These are phyloP conservation scores for Aspergillus tanneri DNA, from an alignment of 2,329 filamentous ascomycete species.

Conservation along the genomic window DNA sequence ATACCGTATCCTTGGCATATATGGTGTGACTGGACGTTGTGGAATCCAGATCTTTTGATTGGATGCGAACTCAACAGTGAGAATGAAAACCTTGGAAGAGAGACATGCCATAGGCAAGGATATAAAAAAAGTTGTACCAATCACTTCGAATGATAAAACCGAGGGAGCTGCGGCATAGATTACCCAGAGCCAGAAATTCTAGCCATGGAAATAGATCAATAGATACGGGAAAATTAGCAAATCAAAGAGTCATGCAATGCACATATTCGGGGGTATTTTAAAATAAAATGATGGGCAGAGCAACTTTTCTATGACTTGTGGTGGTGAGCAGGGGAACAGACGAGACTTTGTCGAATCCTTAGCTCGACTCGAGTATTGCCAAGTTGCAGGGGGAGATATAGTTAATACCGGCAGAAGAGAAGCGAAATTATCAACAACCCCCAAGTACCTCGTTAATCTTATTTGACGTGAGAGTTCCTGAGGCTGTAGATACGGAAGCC, in stretches of 20 bases:
- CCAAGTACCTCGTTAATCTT: slow-evolving; percentile 33
- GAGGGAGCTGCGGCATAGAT: not conserved
- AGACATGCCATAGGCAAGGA: not conserved
- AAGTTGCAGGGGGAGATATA: not conserved
- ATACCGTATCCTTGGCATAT: not conserved
- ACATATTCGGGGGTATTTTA: not conserved
- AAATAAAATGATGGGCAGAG: not conserved
- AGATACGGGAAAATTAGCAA: not conserved
- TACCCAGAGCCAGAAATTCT: too few species aligned
- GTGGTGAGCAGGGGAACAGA: not conserved
- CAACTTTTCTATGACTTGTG: not conserved
- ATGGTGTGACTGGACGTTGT: not conserved
- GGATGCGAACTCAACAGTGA: not conserved
- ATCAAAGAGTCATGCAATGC: not conserved
- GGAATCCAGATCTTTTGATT: not conserved
- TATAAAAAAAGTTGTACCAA: not conserved
- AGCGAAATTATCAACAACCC: slow-evolving; percentile 28
- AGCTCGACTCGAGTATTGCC: not conserved
- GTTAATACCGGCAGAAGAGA: not conserved
- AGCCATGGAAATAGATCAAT: not conserved
- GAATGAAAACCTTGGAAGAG: not conserved
- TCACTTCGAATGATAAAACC: not conserved
- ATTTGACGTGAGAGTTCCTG: slow-evolving; percentile 26
- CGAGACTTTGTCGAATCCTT: not conserved
- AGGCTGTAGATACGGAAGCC: slow-evolving; percentile 8